Conservation (phyloP, 208 protist species). For the Crithidia mellificae region DNA sequence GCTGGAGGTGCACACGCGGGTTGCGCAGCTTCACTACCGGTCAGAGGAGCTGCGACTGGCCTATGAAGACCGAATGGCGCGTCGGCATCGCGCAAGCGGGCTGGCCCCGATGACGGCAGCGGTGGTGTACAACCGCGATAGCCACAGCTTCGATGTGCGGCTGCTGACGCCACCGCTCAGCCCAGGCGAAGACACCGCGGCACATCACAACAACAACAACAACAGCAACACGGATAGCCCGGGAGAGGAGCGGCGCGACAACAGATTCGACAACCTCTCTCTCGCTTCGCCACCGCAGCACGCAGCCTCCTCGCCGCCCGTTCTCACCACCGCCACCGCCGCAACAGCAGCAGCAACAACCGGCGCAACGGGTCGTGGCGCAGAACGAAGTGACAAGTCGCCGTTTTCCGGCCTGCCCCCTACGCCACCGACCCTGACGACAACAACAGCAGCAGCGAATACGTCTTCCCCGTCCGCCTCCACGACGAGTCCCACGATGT, state of each 20-base stretch:
- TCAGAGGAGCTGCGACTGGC: slow-evolving; percentile 42
- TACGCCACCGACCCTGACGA: neutral
- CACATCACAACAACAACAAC: neutral
- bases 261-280: no score
- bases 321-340: neutral
- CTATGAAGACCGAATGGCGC: slow-evolving; percentile 20
- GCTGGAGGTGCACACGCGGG: slow-evolving; percentile 71
- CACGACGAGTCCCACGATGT: neutral
- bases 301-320: neutral
- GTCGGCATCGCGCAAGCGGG: slow-evolving; percentile 4
- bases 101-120: slow-evolving; percentile 4
- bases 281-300: no score
- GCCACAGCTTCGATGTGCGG: slow-evolving; percentile 29
- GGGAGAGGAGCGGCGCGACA: no score
- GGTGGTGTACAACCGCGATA: slow-evolving; percentile 26
- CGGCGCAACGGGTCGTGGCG: neutral
- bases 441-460: neutral
- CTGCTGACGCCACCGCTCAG: neutral
- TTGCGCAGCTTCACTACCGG: slow-evolving; percentile 65
- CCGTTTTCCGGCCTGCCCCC: neutral
- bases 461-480: no score
- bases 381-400: no score
- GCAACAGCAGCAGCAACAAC: neutral
- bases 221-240: neutral
- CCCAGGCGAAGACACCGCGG: no score